These are phyloP conservation scores for Aspergillus carbonarius DNA, from an alignment of 2,329 filamentous ascomycete genomes.

Conservation along the genomic window DNA sequence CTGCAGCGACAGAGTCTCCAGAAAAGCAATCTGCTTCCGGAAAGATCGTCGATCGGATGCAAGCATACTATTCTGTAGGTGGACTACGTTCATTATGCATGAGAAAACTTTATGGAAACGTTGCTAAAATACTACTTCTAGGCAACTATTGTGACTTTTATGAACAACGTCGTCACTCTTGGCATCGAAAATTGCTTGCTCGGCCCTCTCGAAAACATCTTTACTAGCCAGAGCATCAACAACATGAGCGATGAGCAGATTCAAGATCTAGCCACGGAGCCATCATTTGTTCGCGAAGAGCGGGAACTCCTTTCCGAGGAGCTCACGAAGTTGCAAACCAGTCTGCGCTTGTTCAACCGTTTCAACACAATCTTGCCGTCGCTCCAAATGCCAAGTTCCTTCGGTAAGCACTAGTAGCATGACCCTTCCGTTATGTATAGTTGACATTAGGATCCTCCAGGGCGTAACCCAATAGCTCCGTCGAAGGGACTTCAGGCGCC, in stretches of 20 bases:
- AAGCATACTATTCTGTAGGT: slow-evolving; percentile 29
- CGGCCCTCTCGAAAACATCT: slow-evolving; percentile 40
- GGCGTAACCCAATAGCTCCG: too few relatives aligned
- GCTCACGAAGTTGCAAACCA: slow-evolving; percentile 18
- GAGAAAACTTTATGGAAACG: neutral
- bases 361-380: neutral
- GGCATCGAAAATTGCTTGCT: slow-evolving; percentile 53
- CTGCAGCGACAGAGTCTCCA: neutral
- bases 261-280: slow-evolving; percentile 40
- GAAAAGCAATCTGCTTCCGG: slow-evolving; percentile 38
- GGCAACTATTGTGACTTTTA: slow-evolving; percentile 44
- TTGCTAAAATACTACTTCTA: neutral
- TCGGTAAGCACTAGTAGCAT: too few relatives aligned
- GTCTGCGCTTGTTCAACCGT: slow-evolving; percentile 4
- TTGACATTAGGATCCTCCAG: too few relatives aligned
- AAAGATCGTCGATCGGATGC: slow-evolving; percentile 47
- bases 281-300: slow-evolving; percentile 12
- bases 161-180: slow-evolving; percentile 51
- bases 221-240: slow-evolving; percentile 41
- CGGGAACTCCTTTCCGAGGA: slow-evolving; percentile 16
- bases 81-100: neutral
- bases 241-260: slow-evolving; percentile 34
- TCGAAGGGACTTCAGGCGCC: too few relatives aligned
- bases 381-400: too few relatives aligned
- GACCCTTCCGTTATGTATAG: too few relatives aligned